phyloP scores from a whole-genome alignment of 495 filamentous ascomycete genomes.

The Saxispiralis lemnorum region DNA sequence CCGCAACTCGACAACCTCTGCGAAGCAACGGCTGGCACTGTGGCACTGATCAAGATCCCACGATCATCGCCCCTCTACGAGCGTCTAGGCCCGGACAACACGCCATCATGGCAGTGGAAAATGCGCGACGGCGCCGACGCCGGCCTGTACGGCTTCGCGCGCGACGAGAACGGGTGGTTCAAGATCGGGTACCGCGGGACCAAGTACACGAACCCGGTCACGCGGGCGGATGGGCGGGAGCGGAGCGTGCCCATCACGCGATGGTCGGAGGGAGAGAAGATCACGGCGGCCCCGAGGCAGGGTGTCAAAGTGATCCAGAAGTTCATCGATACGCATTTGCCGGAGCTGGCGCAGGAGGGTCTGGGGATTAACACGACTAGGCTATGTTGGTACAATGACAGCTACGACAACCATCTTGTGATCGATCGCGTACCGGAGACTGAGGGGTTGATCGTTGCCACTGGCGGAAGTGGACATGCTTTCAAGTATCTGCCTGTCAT shows the following conservation, averaged over 20 bases:
- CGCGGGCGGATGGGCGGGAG: no score
- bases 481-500: conserved; percentile 42
- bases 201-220: conserved; percentile 3
- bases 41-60: conserved; percentile 1
- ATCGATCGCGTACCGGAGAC: conserved; percentile 36
- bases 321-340: conserved; percentile 20
- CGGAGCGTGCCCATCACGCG: no score
- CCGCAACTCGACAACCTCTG: conserved; percentile 3
- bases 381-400: conserved; percentile 42
- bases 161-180: neutral
- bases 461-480: conserved; percentile 36
- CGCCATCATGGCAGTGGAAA: conserved; percentile 7
- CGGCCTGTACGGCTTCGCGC: conserved; percentile 6
- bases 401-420: conserved; percentile 36
- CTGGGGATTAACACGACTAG: conserved; percentile 17
- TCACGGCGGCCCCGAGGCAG: conserved; percentile 1
- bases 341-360: conserved; percentile 31
- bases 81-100: neutral
- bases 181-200: conserved; percentile 5
- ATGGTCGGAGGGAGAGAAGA: no score
- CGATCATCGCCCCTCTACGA: conserved; percentile 1
- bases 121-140: neutral
- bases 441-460: conserved; percentile 28
- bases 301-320: conserved; percentile 1
- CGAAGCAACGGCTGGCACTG: conserved; percentile 5